A percentile compares a stretch with the other conserved stretches of the same genome.
phyloP scores from a whole-genome alignment of 805 yeast genomes.

The Candida taoyuanica region DNA sequence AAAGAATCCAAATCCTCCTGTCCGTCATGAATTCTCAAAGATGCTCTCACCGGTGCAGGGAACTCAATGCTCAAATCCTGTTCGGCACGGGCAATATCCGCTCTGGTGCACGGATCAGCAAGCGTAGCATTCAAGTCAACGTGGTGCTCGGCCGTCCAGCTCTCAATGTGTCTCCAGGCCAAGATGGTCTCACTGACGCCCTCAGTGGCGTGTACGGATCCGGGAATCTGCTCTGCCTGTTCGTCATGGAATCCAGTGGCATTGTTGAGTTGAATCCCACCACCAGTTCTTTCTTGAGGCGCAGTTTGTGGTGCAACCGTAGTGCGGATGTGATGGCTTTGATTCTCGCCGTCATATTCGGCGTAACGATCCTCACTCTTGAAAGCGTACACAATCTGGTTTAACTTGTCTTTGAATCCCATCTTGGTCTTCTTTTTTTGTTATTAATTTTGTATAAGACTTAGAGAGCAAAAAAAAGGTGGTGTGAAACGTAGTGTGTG shows the following conservation, averaged over 20 bases:
- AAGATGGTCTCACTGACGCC: constrained; percentile 72
- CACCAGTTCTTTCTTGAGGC: constrained; percentile 4
- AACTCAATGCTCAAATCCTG: constrained; percentile 68
- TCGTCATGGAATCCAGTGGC: constrained; percentile 35
- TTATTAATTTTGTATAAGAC: no score
- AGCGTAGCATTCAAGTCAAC: constrained; percentile 80
- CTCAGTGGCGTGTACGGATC: constrained; percentile 34
- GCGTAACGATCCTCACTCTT: constrained; percentile 69
- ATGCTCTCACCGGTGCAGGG: constrained; percentile 80
- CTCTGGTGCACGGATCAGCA: constrained; percentile 71
- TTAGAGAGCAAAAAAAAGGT: no score
- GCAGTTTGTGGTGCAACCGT: no score
- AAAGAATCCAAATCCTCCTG: constrained; percentile 76
- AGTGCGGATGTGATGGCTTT: not conserved
- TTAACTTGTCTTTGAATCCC: constrained; percentile 43
- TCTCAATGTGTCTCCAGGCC: constrained; percentile 87
- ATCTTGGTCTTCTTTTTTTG: constrained; percentile 17
- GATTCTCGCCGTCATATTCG: constrained; percentile 41
- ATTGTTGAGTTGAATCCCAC: constrained; percentile 23
- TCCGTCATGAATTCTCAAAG: constrained; percentile 82
- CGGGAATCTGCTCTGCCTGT: constrained; percentile 22
- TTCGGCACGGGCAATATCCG: constrained; percentile 81
- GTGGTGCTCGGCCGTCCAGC: constrained; percentile 74
- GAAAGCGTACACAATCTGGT: constrained; percentile 57
- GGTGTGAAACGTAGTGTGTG: no score